Evolutionary conservation across 495 filamentous ascomycete genomes (phyloP), one percentile per base, ranked within the genome.

Genomic region (Sphaerosporella brunnea): DNA sequence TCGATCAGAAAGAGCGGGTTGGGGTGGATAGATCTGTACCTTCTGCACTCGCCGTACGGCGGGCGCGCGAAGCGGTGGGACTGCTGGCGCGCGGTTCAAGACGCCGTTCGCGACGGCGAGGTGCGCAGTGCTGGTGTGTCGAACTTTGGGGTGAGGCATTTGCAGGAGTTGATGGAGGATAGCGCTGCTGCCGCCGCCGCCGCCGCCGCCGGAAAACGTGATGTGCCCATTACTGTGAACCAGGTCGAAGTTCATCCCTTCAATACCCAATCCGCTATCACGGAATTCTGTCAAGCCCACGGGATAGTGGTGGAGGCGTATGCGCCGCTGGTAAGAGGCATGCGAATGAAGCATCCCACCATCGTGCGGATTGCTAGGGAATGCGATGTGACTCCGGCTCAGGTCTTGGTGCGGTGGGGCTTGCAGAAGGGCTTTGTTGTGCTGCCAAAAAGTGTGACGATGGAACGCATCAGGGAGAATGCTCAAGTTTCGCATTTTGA

Each of bases 341-440:
- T 65, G 10, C 65, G 60, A 1, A 64, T 67, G 8, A 62, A 55
- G 52, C 61, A 41, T 38, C 70, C 71, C 11, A 56, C 70, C 2
- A 57, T 90, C 43, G 60, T 70, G 50, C 63, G 64, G 20, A 53
- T 92, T 49, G 70, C 71, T 0, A 66, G 75, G 64, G 84, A 85
- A 64, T 68, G 87, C 52, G 68, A 68, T 5, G 87, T 82, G 69
- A 78, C 73, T 5, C 67, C 75, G 40, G 79, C 82, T 2, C 87
- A 95, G 67, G 68, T 94, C 7, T 60, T 95, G 51, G 43, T 95
- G 8, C 69, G 83, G 41, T 95, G 87, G 86, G 86, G 82, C 58
- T 64, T 94, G 63, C 83, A 93, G 59, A 88, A 79, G 65, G 78
- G 76, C 0, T 73, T 74, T 38, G 67, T 85, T 15, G 79, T 80